Conservation (phyloP, 768 basidiomycete genomes). For the Amanita polypyramis region DNA sequence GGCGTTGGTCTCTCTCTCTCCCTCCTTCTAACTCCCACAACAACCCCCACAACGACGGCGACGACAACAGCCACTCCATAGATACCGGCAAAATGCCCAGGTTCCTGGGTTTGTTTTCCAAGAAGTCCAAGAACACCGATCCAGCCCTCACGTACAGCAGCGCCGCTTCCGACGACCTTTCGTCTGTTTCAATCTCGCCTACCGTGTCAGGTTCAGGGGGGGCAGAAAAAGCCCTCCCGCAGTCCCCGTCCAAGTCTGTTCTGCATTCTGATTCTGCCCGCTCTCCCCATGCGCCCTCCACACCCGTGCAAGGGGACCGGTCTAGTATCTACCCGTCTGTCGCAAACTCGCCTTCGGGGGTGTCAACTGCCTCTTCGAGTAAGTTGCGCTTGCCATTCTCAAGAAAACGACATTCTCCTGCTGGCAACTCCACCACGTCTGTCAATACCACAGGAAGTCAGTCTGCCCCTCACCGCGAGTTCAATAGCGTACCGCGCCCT, state of each 20-base stretch:
- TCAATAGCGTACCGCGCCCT: constrained; percentile 15
- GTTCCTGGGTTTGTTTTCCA: constrained; percentile 6
- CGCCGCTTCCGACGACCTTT: background rate
- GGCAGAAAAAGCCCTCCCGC: background rate
- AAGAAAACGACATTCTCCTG: constrained; percentile 15
- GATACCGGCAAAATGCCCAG: background rate
- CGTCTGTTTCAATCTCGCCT: background rate
- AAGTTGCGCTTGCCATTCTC: constrained; percentile 29
- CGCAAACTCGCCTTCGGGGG: constrained; percentile 13
- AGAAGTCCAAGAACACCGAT: constrained; percentile 2
- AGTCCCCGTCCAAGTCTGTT: background rate
- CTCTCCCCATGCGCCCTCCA: constrained; percentile 5
- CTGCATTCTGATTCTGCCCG: background rate
- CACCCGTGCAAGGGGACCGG: constrained; percentile 13
- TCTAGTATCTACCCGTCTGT: constrained; percentile 16
- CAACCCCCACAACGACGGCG: constrained; percentile 5
- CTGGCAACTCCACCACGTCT: background rate
- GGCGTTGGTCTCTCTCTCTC: background rate
- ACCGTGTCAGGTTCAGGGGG: background rate
- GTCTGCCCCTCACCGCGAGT: background rate
- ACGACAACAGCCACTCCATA: constrained; percentile 2
- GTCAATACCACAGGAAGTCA: constrained; percentile 2
- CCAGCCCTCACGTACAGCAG: background rate
- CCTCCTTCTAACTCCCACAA: background rate
- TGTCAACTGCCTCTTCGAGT: constrained; percentile 16